These are phyloP conservation scores for Pleurotus tuber-regium DNA, from an alignment of 768 basidiomycete species.

Conservation along the genomic window DNA sequence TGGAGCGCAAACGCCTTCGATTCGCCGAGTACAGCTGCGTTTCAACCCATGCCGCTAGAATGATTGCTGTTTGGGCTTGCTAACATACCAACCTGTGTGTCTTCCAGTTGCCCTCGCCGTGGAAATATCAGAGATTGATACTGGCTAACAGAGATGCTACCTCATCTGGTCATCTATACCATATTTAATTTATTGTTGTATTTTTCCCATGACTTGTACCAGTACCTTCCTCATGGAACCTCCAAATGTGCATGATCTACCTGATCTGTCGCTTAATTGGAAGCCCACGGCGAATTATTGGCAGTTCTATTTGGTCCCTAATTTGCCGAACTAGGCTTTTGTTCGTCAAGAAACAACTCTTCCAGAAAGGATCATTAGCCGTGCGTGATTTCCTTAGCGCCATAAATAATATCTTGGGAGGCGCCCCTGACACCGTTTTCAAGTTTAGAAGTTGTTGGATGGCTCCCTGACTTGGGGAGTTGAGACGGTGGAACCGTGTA, in stretches of 20 bases:
- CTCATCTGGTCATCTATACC: slow-evolving; percentile 4
- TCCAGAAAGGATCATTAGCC: slow-evolving; percentile 7
- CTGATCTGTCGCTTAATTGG: slow-evolving; percentile 1
- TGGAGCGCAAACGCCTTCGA: slow-evolving; percentile 33
- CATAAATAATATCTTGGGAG: slow-evolving; percentile 7
- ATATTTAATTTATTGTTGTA: slow-evolving; percentile 11
- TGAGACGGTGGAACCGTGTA: too few relatives aligned
- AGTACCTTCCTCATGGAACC: slow-evolving; percentile 5
- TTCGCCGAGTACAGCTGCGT: slow-evolving; percentile 11
- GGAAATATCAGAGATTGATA: slow-evolving; percentile 3
- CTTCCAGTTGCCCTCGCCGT: background rate
- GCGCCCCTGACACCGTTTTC: slow-evolving; percentile 9
- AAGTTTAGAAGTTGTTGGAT: slow-evolving; percentile 1
- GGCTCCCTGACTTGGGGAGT: too few relatives aligned
- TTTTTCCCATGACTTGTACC: slow-evolving; percentile 9
- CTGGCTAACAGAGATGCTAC: background rate
- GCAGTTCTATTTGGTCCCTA: slow-evolving; percentile 4
- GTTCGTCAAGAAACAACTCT: slow-evolving; percentile 7
- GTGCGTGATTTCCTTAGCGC: slow-evolving; percentile 11
- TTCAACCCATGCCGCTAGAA: slow-evolving; percentile 12
- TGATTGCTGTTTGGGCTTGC: background rate
- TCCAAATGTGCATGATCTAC: slow-evolving; percentile 6
- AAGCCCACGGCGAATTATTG: slow-evolving; percentile 3
- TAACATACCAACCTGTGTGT: background rate
- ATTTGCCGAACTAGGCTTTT: slow-evolving; percentile 8